Base-by-base conservation (phyloP, 768 basidiomycete species). In the Fomitopsis pulvina region DNA sequence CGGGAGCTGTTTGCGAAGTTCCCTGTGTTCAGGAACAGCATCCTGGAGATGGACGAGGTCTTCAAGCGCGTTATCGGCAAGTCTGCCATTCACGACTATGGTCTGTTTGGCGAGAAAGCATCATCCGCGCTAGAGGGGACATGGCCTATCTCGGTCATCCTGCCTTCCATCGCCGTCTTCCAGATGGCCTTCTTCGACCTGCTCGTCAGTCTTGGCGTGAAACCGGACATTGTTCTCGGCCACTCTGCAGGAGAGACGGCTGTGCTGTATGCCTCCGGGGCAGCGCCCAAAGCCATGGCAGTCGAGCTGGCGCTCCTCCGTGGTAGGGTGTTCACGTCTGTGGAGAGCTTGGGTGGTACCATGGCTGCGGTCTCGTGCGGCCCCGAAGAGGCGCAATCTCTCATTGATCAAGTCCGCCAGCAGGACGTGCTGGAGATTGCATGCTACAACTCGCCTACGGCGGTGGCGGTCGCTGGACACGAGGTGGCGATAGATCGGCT, bases 201-300 rank as follows among this genome's bases (percentile, higher is more conserved):
- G 2, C 53, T 76, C 1, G 50, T 51, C 1, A 62, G 63, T 39
- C 38, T 74, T 11, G 69, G 71, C 7, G 48, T 74, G 30, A 52
- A 48, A 12, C 73, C 76, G 0, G 67, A 73, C 41, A 58, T 61
- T 7, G 59, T 76, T 11, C 41, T 76, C 4, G 76, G 76, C 0
- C 74, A 76, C 57, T 76, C 75, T 18, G 72, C 73, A 9, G 75
- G 75, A 11, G 75, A 77, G 51, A 72, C 73, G 0, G 68, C 70
- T 0, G 47, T 75, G 21, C 50, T 76, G 9, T 74, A 73, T 47
- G 68, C 72, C 0, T 73, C 72, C 2, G 73, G 74, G 18, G 72
- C 75, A 4, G 67, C 59, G 2, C 56, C 69, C 0, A 67, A 68
- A 44, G 65, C 61, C 0, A 64, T 74, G 66, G 73, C 71, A 2